Conservation (phyloP, 2,329 filamentous ascomycete species). For the Corniculantispora saksenae region DNA sequence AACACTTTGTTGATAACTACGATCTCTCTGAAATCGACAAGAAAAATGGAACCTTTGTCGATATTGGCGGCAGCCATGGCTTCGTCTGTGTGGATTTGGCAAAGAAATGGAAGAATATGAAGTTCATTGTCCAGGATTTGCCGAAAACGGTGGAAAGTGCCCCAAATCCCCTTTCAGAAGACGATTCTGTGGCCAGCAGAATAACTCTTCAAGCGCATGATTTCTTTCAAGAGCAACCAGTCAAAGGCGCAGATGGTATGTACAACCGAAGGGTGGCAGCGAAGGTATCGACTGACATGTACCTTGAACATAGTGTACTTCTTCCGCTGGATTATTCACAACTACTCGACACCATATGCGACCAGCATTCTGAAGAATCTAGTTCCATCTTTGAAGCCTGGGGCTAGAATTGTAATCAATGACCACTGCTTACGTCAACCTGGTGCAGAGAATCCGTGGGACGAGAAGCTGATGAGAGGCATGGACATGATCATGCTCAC, state of each 20-base stretch:
- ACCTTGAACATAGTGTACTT: conserved; percentile 48
- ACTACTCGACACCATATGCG: conserved; percentile 58
- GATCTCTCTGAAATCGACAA: conserved; percentile 52
- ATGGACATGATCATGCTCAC: conserved; percentile 57
- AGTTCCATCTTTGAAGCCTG: conserved; percentile 56
- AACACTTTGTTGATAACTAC: conserved; percentile 54
- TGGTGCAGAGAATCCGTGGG: conserved; percentile 43
- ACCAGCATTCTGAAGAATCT: conserved; percentile 51
- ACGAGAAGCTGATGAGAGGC: conserved; percentile 48
- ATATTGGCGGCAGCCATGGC: conserved; percentile 60
- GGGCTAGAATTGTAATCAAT: conserved; percentile 50
- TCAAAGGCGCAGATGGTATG: conserved; percentile 53
- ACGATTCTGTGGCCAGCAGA: conserved; percentile 39
- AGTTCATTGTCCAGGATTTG: conserved; percentile 58
- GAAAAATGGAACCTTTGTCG: conserved; percentile 52
- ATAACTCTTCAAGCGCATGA: conserved; percentile 52
- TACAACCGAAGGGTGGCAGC: background rate
- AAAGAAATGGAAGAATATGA: conserved; percentile 48
- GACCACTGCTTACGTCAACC: conserved; percentile 46
- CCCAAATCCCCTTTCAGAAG: conserved; percentile 43
- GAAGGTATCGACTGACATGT: background rate
- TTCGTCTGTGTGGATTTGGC: conserved; percentile 59
- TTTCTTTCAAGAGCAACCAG: conserved; percentile 58
- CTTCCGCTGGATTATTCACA: conserved; percentile 62
- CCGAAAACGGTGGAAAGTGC: conserved; percentile 49